phyloP scores from a whole-genome alignment of 78 protist species.

The Dictyostelium capitatum region DNA sequence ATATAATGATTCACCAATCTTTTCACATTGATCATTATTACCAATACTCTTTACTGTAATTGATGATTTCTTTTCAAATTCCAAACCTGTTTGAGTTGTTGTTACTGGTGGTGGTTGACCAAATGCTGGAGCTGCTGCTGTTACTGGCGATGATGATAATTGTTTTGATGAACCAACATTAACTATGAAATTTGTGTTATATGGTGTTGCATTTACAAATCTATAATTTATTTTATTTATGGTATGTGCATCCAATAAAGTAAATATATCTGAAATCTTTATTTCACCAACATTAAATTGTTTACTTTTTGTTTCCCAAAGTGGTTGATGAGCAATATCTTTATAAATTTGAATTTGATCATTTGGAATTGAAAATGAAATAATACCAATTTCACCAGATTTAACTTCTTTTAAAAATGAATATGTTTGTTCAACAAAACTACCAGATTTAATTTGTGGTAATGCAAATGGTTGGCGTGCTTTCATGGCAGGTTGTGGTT shows the following conservation, averaged over 20 bases:
- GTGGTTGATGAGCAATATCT: slow-evolving; percentile 12
- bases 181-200: background rate
- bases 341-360: background rate
- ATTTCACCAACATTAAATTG: background rate
- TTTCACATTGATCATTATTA: background rate
- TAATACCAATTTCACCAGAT: background rate
- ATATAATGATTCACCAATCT: background rate
- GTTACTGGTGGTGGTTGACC: too few species aligned
- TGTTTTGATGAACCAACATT: background rate
- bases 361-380: background rate
- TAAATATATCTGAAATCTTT: background rate
- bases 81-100: background rate
- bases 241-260: background rate
- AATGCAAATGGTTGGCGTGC: too few species aligned
- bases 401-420: background rate
- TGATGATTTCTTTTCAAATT: background rate
- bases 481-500: too few species aligned
- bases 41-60: background rate
- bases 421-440: too few species aligned
- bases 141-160: too few species aligned
- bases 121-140: too few species aligned
- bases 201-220: background rate
- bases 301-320: background rate
- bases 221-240: background rate
- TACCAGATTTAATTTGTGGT: too few species aligned